A percentile compares a stretch with the other conserved stretches of the same genome.
phyloP scores from a whole-genome alignment of 352 stramenopile genomes.

The Pythium brachiatum region DNA sequence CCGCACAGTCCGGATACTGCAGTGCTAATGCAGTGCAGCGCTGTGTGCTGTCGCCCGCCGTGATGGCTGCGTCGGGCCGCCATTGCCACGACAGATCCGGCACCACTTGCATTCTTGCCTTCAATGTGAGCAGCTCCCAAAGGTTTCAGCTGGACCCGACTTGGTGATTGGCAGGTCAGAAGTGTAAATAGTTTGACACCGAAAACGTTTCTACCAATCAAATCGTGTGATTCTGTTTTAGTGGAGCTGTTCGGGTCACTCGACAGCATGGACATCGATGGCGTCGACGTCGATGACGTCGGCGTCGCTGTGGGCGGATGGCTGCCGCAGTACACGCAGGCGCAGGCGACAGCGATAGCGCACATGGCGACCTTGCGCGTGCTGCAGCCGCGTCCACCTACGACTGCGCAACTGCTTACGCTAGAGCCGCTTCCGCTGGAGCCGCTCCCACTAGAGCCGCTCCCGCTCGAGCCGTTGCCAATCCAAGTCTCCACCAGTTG shows the following conservation, averaged over 20 bases:
- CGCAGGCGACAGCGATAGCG: background rate
- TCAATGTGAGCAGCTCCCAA: constrained; percentile 2
- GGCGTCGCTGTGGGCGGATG: constrained; percentile 9
- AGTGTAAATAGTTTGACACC: background rate
- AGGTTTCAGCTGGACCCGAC: background rate
- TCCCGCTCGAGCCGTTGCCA: background rate
- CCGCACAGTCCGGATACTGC: constrained; percentile 42
- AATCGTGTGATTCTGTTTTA: background rate
- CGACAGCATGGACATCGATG: constrained; percentile 25
- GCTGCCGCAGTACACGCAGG: background rate
- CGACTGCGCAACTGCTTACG: background rate
- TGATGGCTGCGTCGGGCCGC: constrained; percentile 26
- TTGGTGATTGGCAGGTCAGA: background rate
- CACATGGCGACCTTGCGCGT: background rate
- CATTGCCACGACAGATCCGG: constrained; percentile 43
- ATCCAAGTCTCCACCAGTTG: background rate
- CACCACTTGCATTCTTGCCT: constrained; percentile 37
- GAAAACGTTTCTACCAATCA: constrained; percentile 13
- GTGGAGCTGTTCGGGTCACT: background rate
- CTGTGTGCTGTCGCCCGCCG: constrained; percentile 20
- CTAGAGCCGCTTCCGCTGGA: background rate
- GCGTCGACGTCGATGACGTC: constrained; percentile 16
- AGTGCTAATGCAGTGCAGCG: constrained; percentile 32
- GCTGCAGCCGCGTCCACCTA: background rate
- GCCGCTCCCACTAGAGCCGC: background rate